Evolutionary conservation across 1,284 basidiomycete genomes (phyloP).

Genomic region (Microbotryum saponariae): DNA sequence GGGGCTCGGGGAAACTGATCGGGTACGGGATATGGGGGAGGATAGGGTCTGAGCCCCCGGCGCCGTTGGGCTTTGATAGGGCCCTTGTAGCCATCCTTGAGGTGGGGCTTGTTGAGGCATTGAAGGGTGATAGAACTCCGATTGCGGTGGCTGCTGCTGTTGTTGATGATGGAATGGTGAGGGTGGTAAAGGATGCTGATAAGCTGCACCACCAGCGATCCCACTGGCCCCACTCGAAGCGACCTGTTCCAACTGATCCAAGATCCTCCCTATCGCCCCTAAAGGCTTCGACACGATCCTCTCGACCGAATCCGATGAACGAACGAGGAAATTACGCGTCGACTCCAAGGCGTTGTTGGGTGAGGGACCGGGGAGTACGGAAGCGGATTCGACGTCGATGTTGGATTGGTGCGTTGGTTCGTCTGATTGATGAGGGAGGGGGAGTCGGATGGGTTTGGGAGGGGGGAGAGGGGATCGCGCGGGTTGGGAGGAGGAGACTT

Average conservation of each 20-base stretch:
- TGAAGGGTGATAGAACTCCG: not conserved
- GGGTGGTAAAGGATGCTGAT: constrained; percentile 2
- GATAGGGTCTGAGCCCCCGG: constrained; percentile 10
- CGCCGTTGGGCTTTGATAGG: constrained; percentile 4
- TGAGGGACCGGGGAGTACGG: constrained; percentile 45
- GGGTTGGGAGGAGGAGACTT: not conserved
- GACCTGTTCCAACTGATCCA: constrained; percentile 50
- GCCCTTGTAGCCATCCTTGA: not conserved
- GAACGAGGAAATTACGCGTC: constrained; percentile 70
- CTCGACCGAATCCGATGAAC: constrained; percentile 61
- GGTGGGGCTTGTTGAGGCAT: not conserved
- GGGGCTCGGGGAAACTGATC: no score
- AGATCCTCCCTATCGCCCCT: constrained; percentile 74
- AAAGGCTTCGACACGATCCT: constrained; percentile 74
- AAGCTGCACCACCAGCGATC: not conserved
- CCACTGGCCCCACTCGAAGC: not conserved
- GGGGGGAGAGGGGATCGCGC: constrained; percentile 13
- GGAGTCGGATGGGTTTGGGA: not conserved
- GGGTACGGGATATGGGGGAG: constrained; percentile 15
- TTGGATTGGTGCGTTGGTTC: constrained; percentile 32
- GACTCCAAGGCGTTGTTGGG: constrained; percentile 48
- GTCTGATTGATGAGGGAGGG: not conserved
- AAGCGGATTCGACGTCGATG: constrained; percentile 49
- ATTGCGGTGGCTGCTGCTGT: not conserved
- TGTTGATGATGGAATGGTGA: not conserved